Evolutionary conservation across 179 eudicot species (phyloP).

Genomic region (Spergularia azorica): DNA sequence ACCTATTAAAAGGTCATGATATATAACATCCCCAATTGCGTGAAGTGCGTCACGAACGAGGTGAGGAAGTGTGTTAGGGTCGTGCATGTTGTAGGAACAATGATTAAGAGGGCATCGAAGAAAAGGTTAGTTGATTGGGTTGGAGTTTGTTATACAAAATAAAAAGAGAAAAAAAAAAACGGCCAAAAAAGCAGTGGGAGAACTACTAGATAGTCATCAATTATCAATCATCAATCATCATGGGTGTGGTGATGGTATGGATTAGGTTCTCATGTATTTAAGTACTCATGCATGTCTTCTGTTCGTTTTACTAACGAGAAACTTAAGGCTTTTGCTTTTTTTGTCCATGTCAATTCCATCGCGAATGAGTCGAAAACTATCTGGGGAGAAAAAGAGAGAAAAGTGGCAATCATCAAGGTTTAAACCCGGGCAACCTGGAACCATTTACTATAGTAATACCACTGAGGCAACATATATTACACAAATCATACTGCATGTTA

Average conservation of each 20-base stretch:
- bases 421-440: too few relatives aligned
- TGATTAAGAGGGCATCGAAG: constrained; percentile 10
- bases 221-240: background rate
- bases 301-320: constrained; percentile 20
- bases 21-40: too few relatives aligned
- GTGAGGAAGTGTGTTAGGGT: background rate
- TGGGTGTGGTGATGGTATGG: constrained; percentile 12
- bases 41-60: background rate
- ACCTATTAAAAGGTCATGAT: background rate
- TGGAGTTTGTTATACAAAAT: constrained; percentile 30
- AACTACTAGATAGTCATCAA: too few relatives aligned
- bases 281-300: constrained; percentile 28
- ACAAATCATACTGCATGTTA: too few relatives aligned
- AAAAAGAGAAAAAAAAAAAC: background rate
- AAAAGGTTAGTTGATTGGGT: constrained; percentile 20
- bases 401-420: too few relatives aligned
- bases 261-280: constrained; percentile 23
- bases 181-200: constrained; percentile 20
- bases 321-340: constrained; percentile 19
- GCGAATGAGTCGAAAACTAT: too few relatives aligned
- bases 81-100: constrained; percentile 4
- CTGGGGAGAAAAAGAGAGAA: too few relatives aligned
- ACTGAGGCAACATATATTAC: too few relatives aligned
- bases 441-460: too few relatives aligned
- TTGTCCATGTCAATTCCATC: background rate